Evolutionary conservation across 768 basidiomycete genomes (phyloP).

Genomic region (Inosperma sp.): DNA sequence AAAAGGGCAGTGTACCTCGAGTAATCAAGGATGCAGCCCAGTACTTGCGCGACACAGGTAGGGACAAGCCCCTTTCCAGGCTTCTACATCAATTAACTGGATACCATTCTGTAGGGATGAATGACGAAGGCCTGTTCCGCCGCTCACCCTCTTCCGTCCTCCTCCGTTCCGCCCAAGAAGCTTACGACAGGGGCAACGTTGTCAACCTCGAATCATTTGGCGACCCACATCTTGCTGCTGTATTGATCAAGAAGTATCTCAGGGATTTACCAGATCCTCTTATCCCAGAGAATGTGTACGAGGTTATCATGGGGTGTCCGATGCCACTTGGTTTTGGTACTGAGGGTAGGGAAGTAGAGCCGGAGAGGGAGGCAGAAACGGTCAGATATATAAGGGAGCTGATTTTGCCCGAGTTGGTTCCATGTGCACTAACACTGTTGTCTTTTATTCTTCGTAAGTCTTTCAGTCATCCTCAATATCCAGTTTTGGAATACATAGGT

Average conservation of each 20-base stretch:
- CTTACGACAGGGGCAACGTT: constrained; percentile 75
- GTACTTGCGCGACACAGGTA: constrained; percentile 61
- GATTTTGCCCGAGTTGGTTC: constrained; percentile 62
- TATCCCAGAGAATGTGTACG: constrained; percentile 69
- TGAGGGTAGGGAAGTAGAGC: constrained; percentile 20
- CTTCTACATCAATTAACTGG: not conserved
- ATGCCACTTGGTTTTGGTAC: too few relatives aligned
- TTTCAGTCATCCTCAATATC: not conserved
- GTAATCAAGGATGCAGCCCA: constrained; percentile 73
- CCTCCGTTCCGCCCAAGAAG: constrained; percentile 71
- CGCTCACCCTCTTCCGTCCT: constrained; percentile 71
- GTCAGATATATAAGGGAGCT: constrained; percentile 65
- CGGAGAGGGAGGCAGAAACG: constrained; percentile 47
- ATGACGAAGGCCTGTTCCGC: constrained; percentile 77
- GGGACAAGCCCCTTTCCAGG: constrained; percentile 14
- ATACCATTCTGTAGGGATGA: constrained; percentile 42
- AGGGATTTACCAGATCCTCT: constrained; percentile 75
- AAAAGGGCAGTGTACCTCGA: constrained; percentile 77
- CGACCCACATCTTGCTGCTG: constrained; percentile 78
- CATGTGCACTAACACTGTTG: constrained; percentile 69
- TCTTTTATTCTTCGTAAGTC: constrained; percentile 61
- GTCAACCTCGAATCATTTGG: constrained; percentile 72
- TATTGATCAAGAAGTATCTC: constrained; percentile 81
- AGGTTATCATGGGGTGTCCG: constrained; percentile 65
- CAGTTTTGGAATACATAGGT: constrained; percentile 7